Base-by-base conservation (phyloP, 331 rosid species). In the Quercus phellos region DNA sequence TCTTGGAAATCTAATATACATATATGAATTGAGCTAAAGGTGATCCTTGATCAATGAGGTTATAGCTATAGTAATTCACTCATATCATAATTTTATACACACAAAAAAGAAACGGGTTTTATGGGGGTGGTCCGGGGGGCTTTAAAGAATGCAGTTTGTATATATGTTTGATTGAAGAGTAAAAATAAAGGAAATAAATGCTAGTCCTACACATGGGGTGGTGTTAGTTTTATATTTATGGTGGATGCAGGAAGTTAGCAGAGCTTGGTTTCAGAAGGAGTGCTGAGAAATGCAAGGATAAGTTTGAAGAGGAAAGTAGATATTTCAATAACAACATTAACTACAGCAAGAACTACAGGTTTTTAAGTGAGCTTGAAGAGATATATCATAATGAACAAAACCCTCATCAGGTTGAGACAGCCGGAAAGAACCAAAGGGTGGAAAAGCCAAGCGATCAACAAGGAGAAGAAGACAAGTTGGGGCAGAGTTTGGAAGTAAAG, bases 241-340 rank as follows among this genome's bases (percentile, higher is more conserved):
- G 79, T 79, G 85, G 80, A 75, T 56, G 80, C 97, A 92, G 98
- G 90, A 94, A 89, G 88, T 74, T 94, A 58, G 88, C 88, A 76
- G 96, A 94, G 86, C 71, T 87, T 76, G 98, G 97, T 4, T 89
- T 89, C 77, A 90, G 90, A 82, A 88, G 91, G 76, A 90, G 88
- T 77, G 94, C 93, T 5, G 96, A 92, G 51, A 94, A 89, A 51
- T 94, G 98, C 85, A 94, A 90, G 78, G 96, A 94, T 75, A 94
- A 87, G 77, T 92, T 88, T 77, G 98, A 94, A 83, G 97, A 92
- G 73, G 98, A 94, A 56, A 90, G 85, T 24, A 84, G 95, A 68
- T 94, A 80, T 72, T 90, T 94, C 88, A 88, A 74, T 82, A 29
- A 0, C 81, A 85, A 89, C 86, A 88, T 78, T 69, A 87, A 86